phyloP scores from a whole-genome alignment of 768 basidiomycete genomes.

The Galerina sulciceps region DNA sequence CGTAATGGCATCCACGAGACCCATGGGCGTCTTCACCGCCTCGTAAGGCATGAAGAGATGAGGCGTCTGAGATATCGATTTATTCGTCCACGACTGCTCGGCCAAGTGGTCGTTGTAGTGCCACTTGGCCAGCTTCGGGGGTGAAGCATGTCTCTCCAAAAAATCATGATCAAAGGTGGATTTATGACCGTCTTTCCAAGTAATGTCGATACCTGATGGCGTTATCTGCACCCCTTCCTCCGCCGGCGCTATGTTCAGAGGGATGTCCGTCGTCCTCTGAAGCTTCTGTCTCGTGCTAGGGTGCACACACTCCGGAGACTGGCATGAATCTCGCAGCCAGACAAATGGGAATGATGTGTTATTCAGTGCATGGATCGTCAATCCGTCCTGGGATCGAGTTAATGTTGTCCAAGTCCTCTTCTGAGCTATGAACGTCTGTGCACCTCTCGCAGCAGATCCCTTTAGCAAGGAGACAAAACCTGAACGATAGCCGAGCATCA shows the following conservation, averaged over 20 bases:
- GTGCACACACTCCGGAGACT: conserved; percentile 73
- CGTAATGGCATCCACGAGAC: conserved; percentile 61
- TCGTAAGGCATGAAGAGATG: conserved; percentile 63
- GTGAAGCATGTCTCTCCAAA: conserved; percentile 51
- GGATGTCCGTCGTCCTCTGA: conserved; percentile 69
- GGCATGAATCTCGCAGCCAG: conserved; percentile 89
- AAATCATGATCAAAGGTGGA: conserved; percentile 58
- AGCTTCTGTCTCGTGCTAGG: conserved; percentile 81
- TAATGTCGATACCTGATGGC: conserved; percentile 47
- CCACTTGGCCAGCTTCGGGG: conserved; percentile 38
- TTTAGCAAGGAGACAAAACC: background rate
- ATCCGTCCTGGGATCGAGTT: conserved; percentile 25
- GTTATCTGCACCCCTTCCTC: conserved; percentile 41
- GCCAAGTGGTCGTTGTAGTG: conserved; percentile 44
- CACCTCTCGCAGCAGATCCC: background rate
- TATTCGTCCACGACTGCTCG: conserved; percentile 48
- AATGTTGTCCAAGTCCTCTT: conserved; percentile 33
- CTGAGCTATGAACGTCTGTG: background rate
- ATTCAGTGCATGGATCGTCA: conserved; percentile 44
- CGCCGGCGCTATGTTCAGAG: conserved; percentile 49
- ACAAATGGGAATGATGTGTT: conserved; percentile 59
- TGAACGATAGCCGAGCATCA: background rate
- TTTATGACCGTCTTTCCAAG: conserved; percentile 64
- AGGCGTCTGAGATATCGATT: conserved; percentile 35
- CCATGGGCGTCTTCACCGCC: conserved; percentile 45